phyloP scores from a whole-genome alignment of 1,284 basidiomycete genomes.

The Trichosporon faecale region DNA sequence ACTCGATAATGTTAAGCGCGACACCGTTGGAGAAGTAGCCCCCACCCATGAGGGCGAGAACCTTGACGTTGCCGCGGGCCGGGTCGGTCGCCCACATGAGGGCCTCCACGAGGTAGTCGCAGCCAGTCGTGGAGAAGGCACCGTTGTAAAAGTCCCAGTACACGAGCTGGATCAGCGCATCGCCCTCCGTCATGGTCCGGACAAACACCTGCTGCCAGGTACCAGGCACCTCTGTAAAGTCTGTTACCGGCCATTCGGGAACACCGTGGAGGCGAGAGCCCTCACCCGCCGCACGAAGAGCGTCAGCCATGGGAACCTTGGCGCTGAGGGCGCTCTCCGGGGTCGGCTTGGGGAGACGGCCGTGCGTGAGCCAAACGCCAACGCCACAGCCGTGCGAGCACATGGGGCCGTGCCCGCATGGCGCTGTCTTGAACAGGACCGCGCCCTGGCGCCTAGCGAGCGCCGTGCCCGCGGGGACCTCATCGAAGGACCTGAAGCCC shows the following conservation, averaged over 20 bases:
- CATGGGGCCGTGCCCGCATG: slow-evolving; percentile 14
- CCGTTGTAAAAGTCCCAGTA: slow-evolving; percentile 56
- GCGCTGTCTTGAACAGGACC: slow-evolving; percentile 50
- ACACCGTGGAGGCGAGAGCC: slow-evolving; percentile 40
- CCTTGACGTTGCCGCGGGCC: slow-evolving; percentile 43
- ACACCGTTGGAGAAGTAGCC: slow-evolving; percentile 56
- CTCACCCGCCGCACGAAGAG: slow-evolving; percentile 43
- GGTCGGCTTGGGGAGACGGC: slow-evolving; percentile 51
- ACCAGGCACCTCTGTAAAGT: slow-evolving; percentile 38
- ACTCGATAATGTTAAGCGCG: slow-evolving; percentile 55
- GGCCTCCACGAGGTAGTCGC: slow-evolving; percentile 48
- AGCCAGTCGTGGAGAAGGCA: slow-evolving; percentile 53
- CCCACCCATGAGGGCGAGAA: slow-evolving; percentile 52
- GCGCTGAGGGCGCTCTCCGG: slow-evolving; percentile 47
- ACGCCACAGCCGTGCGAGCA: slow-evolving; percentile 36
- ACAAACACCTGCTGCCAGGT: slow-evolving; percentile 55
- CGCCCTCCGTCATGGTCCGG: slow-evolving; percentile 41
- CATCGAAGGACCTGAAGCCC: slow-evolving; percentile 24
- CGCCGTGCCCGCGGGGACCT: slow-evolving; percentile 44
- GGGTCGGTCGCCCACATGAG: slow-evolving; percentile 48
- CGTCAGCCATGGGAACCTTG: slow-evolving; percentile 53
- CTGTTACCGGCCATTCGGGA: slow-evolving; percentile 46
- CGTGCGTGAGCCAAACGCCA: slow-evolving; percentile 54
- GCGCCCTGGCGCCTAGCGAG: slow-evolving; percentile 53
- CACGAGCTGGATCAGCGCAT: slow-evolving; percentile 46